Base-by-base conservation (phyloP, 352 stramenopile species). In the Phytophthora kernoviae region DNA sequence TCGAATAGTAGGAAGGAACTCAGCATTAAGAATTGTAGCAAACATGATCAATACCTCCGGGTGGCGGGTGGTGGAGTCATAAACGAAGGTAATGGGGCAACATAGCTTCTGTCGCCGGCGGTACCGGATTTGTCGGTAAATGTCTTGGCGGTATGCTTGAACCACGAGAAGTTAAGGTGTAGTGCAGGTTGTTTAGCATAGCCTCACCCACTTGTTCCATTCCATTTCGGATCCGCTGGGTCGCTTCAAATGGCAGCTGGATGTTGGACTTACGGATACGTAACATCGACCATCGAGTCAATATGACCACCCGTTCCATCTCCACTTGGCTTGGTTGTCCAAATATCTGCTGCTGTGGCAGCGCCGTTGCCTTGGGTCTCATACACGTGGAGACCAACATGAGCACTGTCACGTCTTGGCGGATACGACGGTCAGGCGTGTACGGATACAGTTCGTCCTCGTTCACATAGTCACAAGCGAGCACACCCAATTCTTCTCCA, bases 391-490 rank as follows among this genome's bases (percentile, higher is more conserved):
- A 73, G 20, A 68, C 46, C 18, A 76, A 21, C 65, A 73, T 78
- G 20, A 74, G 34, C 17, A 68, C 67, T 4, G 58, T 74, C 7
- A 74, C 69, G 61, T 84, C 73, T 21, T 80, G 73, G 0, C 69
- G 58, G 3, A 84, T 58, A 2, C 58, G 49, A 18, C 71, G 62
- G 2, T n/a, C 39, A 5, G 65, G 30, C 1, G 54, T 37, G 44
- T 70, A 73, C 40, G 75, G 75, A 54, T 76, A 68, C 18, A 76
- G 26, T 21, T 73, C 66, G 32, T 84, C 75, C 1, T 77, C 66
- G 37, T 84, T 75, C 5, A 84, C 72, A 53, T 80, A 76, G 55
- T 79, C 69, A 5, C 54, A 46, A 0, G 68, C 56, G 6, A 84
- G 6, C n/a, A 84, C 50, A 7, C 61, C 75, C n/a, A 74, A 34